A percentile compares a stretch with the other conserved stretches of the same genome.
Conservation (phyloP, 495 filamentous ascomycete genomes). For the Xylaria intraflava region DNA sequence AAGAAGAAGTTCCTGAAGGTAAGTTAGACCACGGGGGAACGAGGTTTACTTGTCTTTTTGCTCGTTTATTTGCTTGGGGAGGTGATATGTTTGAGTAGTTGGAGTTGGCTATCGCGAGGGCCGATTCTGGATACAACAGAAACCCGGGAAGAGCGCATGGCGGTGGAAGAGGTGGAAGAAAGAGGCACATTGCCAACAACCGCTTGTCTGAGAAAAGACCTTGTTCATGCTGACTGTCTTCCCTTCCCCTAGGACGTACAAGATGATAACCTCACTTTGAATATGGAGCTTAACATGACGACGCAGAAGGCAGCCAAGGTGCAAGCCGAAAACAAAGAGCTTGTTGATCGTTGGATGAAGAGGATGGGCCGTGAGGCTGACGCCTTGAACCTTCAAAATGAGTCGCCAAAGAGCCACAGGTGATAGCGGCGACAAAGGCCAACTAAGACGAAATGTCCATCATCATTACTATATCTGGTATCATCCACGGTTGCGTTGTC, state of each 20-base stretch:
- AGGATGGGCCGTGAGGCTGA: conserved; percentile 80
- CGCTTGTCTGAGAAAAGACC: neutral
- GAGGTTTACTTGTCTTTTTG: neutral
- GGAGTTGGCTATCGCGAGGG: neutral
- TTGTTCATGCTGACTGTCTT: neutral
- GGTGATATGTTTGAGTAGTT: neutral
- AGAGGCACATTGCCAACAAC: neutral
- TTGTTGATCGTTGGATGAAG: conserved; percentile 87
- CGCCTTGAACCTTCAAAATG: conserved; percentile 66
- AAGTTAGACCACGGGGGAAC: conserved; percentile 14
- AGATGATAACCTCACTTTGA: conserved; percentile 79
- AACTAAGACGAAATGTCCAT: conserved; percentile 5
- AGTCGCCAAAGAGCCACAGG: conserved; percentile 20
- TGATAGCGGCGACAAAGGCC: neutral
- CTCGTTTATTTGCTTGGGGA: neutral
- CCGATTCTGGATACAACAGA: neutral
- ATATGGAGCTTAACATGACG: conserved; percentile 80
- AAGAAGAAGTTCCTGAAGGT: conserved; percentile 79
- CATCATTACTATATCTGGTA: conserved; percentile 16
- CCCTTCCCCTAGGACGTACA: conserved; percentile 59
- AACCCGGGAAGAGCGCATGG: neutral
- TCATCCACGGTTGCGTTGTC: conserved; percentile 11
- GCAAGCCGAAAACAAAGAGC: conserved; percentile 75
- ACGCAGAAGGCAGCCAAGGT: conserved; percentile 63
- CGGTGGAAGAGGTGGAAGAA: conserved; percentile 4